Evolutionary conservation across 352 stramenopile genomes (phyloP), one percentile per base, ranked within the genome.

Genomic region (Pythium rishiriense): DNA sequence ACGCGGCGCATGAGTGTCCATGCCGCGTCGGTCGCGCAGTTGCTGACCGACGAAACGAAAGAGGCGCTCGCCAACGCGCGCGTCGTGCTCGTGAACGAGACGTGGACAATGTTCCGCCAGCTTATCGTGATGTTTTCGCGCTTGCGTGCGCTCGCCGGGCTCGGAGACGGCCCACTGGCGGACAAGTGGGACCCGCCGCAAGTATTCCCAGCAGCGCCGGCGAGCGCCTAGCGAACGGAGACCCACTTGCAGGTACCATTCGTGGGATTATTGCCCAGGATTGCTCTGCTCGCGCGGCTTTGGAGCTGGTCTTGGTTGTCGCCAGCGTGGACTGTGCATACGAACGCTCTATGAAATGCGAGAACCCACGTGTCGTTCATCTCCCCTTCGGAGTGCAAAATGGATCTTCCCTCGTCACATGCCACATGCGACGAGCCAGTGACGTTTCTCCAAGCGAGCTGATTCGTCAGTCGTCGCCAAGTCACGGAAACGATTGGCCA

Each of bases 31-130:
- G 26, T 24, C 4, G 25, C 45, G 7, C 15, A 75, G 28, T 52
- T 66, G 15, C 57, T 86, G 12, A 68, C 74, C 21, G 70, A 90
- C 19, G 69, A 84, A 17, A 58, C 74, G 1, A 62, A 50, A 35
- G 68, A 70, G 21, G 52, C 51, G 17, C 48, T 71, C 2, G 24
- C 62, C 26, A 69, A 84, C 35, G 48, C 69, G 9, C 68, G 58
- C 57, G 57, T 55, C 4, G 26, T 73, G 22, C 19, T 79, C 42
- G 80, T 90, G 29, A 81, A 88, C 43, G 83, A 90, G 68, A 83
- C 77, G 47, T 91, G 83, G 83, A 89, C 83, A 45, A 76, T 81
- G 29, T 85, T 94, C n/a, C 83, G 81, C 0, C 83, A 90, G 56
- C 73, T 91, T 41, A 69, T 92, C 46, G 70, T 85, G 0, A 78